Evolutionary conservation across 495 filamentous ascomycete species (phyloP).

Genomic region (Monascus purpureus): DNA sequence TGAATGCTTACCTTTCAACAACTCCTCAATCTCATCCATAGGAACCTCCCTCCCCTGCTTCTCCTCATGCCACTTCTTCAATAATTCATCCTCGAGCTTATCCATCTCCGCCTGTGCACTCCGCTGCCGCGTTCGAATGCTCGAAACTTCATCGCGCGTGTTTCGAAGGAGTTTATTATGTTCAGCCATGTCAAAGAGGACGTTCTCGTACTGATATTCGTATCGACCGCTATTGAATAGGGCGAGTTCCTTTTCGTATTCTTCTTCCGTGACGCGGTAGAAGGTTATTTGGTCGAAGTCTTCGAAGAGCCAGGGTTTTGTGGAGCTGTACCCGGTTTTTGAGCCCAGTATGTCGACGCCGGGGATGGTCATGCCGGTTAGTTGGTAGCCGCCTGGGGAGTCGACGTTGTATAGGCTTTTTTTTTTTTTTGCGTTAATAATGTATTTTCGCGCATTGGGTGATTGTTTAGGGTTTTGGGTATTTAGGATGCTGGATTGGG

Average conservation of each 20-base stretch:
- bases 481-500: too few relatives aligned
- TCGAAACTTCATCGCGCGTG: constrained; percentile 27
- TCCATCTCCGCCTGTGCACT: constrained; percentile 34
- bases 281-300: constrained; percentile 45
- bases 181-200: constrained; percentile 37
- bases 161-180: constrained; percentile 31
- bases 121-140: constrained; percentile 24
- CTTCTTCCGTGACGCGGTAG: constrained; percentile 34
- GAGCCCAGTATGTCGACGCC: constrained; percentile 40
- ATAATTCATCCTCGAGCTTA: constrained; percentile 24
- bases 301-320: constrained; percentile 40
- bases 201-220: constrained; percentile 31
- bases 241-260: constrained; percentile 26
- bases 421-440: neutral
- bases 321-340: constrained; percentile 28
- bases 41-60: constrained; percentile 30
- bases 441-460: too few relatives aligned
- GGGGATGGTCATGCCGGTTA: constrained; percentile 40
- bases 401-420: constrained; percentile 43
- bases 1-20: constrained; percentile 22
- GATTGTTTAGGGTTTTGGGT: too few relatives aligned
- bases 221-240: constrained; percentile 34
- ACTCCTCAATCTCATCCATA: constrained; percentile 23
- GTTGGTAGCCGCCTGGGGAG: constrained; percentile 44
- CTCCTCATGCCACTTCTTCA: constrained; percentile 32